Percentiles rank a stretch among this genome's conserved stretches.
These are phyloP conservation scores for Mycosphaerella arachidis DNA, from an alignment of 2,329 filamentous ascomycete species.

Conservation along the genomic window DNA sequence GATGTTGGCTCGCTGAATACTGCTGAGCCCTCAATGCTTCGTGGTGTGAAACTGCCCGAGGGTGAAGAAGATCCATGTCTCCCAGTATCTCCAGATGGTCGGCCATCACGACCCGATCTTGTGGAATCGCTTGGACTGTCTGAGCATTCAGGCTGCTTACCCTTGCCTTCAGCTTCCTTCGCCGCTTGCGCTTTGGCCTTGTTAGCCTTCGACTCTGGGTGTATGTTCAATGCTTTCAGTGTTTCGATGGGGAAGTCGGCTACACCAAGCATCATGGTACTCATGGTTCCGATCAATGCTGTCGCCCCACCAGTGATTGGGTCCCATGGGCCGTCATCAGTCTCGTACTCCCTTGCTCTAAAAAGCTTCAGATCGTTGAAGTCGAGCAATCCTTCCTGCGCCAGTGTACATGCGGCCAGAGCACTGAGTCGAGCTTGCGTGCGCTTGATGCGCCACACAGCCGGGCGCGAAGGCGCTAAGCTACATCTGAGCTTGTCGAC, in stretches of 20 bases:
- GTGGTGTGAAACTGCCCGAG: slow-evolving; percentile 12
- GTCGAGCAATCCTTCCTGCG: slow-evolving; percentile 59
- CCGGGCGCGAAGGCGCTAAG: slow-evolving; percentile 62
- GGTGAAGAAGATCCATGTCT: slow-evolving; percentile 7
- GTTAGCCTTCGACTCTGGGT: slow-evolving; percentile 31
- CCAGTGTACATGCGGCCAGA: slow-evolving; percentile 66
- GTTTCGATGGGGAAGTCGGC: slow-evolving; percentile 64
- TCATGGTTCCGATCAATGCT: slow-evolving; percentile 77
- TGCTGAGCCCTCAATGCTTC: slow-evolving; percentile 10
- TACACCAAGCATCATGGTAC: slow-evolving; percentile 74
- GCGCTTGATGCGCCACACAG: slow-evolving; percentile 69
- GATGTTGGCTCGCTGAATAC: slow-evolving; percentile 7
- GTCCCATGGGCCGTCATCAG: slow-evolving; percentile 72
- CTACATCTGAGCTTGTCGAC: slow-evolving; percentile 65
- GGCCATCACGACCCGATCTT: slow-evolving; percentile 11
- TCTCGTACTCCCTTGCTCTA: slow-evolving; percentile 63
- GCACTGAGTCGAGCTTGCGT: slow-evolving; percentile 65
- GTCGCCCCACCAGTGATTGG: slow-evolving; percentile 72
- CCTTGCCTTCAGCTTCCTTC: slow-evolving; percentile 5
- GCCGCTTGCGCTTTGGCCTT: slow-evolving; percentile 21
- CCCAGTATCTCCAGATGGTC: slow-evolving; percentile 5
- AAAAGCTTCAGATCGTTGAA: slow-evolving; percentile 70
- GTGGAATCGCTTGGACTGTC: slow-evolving; percentile 7
- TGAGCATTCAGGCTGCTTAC: neutral
- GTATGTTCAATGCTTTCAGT: slow-evolving; percentile 45